A percentile compares a stretch with the other conserved stretches of the same genome.
Conservation (phyloP, 345 rosid species). For the Cochlearia excelsa region DNA sequence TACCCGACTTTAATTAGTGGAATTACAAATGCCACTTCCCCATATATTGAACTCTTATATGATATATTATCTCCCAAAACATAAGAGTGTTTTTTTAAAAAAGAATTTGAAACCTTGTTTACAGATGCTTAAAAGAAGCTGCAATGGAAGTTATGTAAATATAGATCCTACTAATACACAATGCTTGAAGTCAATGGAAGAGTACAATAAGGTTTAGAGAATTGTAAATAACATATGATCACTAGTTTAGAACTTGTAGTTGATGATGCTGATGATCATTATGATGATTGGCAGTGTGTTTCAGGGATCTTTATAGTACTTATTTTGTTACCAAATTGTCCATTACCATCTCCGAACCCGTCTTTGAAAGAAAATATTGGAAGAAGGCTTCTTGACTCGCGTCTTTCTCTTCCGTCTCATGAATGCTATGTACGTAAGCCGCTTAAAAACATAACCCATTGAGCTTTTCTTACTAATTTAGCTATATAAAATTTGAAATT, state of each 20-base stretch:
- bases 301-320: slow-evolving; percentile 13
- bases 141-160: slow-evolving; percentile 36
- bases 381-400: slow-evolving; percentile 11
- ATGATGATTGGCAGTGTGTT: slow-evolving; percentile 18
- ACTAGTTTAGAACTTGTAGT: neutral
- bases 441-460: too few relatives aligned
- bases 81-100: too few relatives aligned
- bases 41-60: too few relatives aligned
- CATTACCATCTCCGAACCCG: slow-evolving; percentile 15
- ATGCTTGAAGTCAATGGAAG: slow-evolving; percentile 37
- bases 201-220: slow-evolving; percentile 20
- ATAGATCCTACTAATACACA: slow-evolving; percentile 39
- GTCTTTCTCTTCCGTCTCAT: slow-evolving; percentile 20
- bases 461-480: too few relatives aligned
- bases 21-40: too few relatives aligned
- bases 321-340: slow-evolving; percentile 12
- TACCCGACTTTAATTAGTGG: too few relatives aligned
- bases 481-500: neutral
- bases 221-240: neutral
- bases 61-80: too few relatives aligned
- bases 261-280: neutral
- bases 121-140: slow-evolving; percentile 9
- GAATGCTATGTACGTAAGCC: slow-evolving; percentile 24
- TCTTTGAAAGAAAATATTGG: neutral
- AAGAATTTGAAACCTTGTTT: too few relatives aligned